These are phyloP conservation scores for Trichophyton equinum DNA, from an alignment of 2,329 filamentous ascomycete species.

Conservation along the genomic window DNA sequence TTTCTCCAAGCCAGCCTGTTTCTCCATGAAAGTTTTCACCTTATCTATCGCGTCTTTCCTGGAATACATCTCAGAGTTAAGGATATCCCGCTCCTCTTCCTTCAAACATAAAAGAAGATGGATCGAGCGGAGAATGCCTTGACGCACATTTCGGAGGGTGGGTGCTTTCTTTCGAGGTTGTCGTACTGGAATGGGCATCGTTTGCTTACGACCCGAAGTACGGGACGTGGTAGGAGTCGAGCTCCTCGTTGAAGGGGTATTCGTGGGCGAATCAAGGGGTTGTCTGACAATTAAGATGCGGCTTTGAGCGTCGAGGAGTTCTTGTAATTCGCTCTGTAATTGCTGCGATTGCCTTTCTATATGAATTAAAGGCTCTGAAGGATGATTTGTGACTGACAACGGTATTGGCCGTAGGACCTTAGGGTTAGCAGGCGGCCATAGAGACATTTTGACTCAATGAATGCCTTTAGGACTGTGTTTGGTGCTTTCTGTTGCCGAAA, in stretches of 20 bases:
- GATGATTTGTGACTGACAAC: slow-evolving; percentile 19
- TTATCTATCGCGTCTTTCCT: slow-evolving; percentile 37
- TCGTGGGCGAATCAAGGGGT: slow-evolving; percentile 29
- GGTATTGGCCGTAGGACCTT: slow-evolving; percentile 18
- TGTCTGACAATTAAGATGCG: slow-evolving; percentile 43
- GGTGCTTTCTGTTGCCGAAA: too few species aligned
- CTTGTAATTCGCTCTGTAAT: slow-evolving; percentile 46
- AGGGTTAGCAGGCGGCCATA: slow-evolving; percentile 6
- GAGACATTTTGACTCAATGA: background rate
- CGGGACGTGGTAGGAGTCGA: slow-evolving; percentile 23
- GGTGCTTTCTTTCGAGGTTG: slow-evolving; percentile 35
- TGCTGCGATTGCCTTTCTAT: slow-evolving; percentile 41
- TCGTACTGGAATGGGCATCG: slow-evolving; percentile 27
- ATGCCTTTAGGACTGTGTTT: too few species aligned
- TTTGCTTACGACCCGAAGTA: slow-evolving; percentile 20
- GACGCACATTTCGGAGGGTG: slow-evolving; percentile 41
- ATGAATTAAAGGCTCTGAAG: slow-evolving; percentile 36
- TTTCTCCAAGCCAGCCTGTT: slow-evolving; percentile 38
- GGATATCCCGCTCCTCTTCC: slow-evolving; percentile 41
- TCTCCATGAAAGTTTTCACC: slow-evolving; percentile 40
- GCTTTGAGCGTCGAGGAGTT: slow-evolving; percentile 48
- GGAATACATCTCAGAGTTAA: slow-evolving; percentile 36
- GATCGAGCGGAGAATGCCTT: slow-evolving; percentile 46
- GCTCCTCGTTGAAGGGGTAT: slow-evolving; percentile 36
- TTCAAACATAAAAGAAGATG: slow-evolving; percentile 44